Conservation (phyloP, 345 rosid genomes). For the Lumnitzera littorea region DNA sequence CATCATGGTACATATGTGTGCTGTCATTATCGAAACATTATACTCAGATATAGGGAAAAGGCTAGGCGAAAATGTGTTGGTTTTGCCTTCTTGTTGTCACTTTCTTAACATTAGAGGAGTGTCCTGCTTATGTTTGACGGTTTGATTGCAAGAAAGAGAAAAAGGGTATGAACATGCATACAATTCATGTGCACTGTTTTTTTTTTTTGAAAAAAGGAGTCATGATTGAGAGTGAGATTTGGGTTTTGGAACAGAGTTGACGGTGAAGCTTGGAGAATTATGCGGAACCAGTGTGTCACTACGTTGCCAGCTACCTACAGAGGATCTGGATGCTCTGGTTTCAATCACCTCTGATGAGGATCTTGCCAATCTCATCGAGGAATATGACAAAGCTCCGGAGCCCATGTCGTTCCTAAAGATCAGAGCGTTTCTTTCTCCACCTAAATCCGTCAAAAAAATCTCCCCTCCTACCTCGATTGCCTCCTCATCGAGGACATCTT, state of each 20-base stretch:
- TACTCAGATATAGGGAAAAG: too few relatives aligned
- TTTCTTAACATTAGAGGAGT: too few relatives aligned
- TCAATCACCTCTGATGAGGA: slow-evolving; percentile 82
- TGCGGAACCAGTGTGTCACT: slow-evolving; percentile 43
- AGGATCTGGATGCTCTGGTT: slow-evolving; percentile 83
- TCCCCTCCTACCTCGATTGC: slow-evolving; percentile 29
- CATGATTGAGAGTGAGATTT: slow-evolving; percentile 21
- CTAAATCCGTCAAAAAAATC: slow-evolving; percentile 31
- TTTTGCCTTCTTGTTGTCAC: too few relatives aligned
- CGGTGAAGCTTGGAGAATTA: slow-evolving; percentile 60
- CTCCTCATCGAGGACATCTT: slow-evolving; percentile 35
- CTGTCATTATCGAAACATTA: too few relatives aligned
- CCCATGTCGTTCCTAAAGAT: slow-evolving; percentile 51
- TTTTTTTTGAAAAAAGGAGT: background rate
- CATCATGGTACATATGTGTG: too few relatives aligned
- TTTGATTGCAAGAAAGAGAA: too few relatives aligned
- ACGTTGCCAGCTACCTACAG: slow-evolving; percentile 86
- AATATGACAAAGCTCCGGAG: slow-evolving; percentile 52
- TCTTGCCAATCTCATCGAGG: slow-evolving; percentile 77
- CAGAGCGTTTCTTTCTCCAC: slow-evolving; percentile 66
- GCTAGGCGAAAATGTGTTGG: too few relatives aligned
- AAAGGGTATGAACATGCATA: too few relatives aligned
- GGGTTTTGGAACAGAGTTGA: slow-evolving; percentile 48
- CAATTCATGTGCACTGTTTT: background rate
- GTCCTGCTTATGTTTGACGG: too few relatives aligned